Conservation (phyloP, 371 early-diverging fungal species). For the Mucor irregularis region DNA sequence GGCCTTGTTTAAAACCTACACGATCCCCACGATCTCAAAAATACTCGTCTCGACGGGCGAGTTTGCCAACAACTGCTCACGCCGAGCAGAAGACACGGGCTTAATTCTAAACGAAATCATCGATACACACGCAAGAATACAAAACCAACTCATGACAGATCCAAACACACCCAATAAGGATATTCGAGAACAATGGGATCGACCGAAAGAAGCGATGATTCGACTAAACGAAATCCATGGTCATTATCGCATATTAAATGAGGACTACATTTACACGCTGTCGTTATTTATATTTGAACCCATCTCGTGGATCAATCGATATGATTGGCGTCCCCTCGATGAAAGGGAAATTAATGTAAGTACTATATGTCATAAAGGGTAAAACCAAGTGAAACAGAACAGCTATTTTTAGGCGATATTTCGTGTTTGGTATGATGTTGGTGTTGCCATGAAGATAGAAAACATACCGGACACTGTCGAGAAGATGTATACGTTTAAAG, state of each 20-base stretch:
- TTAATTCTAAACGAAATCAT: slow-evolving; percentile 31
- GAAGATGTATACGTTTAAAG: slow-evolving; percentile 27
- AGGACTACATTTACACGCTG: slow-evolving; percentile 46
- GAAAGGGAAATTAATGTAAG: slow-evolving; percentile 43
- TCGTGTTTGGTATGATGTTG: slow-evolving; percentile 36
- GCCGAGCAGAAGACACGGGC: slow-evolving; percentile 46
- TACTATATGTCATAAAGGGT: no score
- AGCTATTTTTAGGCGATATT: slow-evolving; percentile 16
- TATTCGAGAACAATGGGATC: slow-evolving; percentile 20
- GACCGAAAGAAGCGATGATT: slow-evolving; percentile 19
- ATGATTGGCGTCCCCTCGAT: slow-evolving; percentile 42
- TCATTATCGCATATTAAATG: slow-evolving; percentile 44
- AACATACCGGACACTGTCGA: slow-evolving; percentile 43
- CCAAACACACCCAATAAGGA: not conserved
- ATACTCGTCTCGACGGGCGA: slow-evolving; percentile 40
- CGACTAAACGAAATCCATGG: slow-evolving; percentile 51
- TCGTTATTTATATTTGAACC: slow-evolving; percentile 42
- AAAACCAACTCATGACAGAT: slow-evolving; percentile 8
- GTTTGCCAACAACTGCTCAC: slow-evolving; percentile 20
- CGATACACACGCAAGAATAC: slow-evolving; percentile 25
- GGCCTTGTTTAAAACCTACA: slow-evolving; percentile 47
- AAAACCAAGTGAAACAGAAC: not conserved
- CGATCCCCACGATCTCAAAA: slow-evolving; percentile 45
- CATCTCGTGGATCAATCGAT: slow-evolving; percentile 33
- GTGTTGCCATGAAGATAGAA: slow-evolving; percentile 37